Conservation (phyloP, 148 eudicot genomes). For the Amaranthus cruentus region DNA sequence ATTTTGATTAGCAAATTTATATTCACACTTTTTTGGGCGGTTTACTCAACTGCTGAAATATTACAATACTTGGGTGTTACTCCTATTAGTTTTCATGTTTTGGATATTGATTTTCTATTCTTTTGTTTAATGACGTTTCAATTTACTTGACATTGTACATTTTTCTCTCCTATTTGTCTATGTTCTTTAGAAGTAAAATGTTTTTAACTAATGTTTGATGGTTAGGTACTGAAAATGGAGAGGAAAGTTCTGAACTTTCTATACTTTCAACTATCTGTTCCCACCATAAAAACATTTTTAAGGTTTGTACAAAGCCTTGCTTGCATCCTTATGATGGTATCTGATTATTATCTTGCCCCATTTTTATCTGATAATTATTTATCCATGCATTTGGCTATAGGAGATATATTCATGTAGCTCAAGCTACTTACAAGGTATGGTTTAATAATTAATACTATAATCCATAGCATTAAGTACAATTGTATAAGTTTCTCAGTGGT, state of each 20-base stretch:
- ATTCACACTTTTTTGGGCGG: not conserved
- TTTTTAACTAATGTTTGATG: constrained; percentile 20
- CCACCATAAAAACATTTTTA: constrained; percentile 78
- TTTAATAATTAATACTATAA: not conserved
- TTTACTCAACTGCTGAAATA: not conserved
- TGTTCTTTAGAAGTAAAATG: not conserved
- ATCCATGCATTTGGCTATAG: constrained; percentile 23
- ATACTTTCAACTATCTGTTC: constrained; percentile 69
- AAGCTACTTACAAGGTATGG: constrained; percentile 51
- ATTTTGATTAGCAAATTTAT: not conserved
- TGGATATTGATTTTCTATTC: too few relatives aligned
- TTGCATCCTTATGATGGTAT: not conserved
- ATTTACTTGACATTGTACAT: not conserved
- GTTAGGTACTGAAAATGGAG: constrained; percentile 83
- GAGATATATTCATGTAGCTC: constrained; percentile 79
- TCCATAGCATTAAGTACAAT: too few relatives aligned
- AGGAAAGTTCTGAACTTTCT: constrained; percentile 55
- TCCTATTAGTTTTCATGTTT: too few relatives aligned
- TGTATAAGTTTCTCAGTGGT: too few relatives aligned
- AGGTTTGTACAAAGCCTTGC: constrained; percentile 39
- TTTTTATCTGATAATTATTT: not conserved
- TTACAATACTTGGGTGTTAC: too few relatives aligned
- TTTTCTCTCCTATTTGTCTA: not conserved
- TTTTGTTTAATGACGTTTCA: too few relatives aligned
- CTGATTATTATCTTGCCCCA: not conserved